Conservation (phyloP, 257 asterid genomes). For the Nicotiana obtusifolia region DNA sequence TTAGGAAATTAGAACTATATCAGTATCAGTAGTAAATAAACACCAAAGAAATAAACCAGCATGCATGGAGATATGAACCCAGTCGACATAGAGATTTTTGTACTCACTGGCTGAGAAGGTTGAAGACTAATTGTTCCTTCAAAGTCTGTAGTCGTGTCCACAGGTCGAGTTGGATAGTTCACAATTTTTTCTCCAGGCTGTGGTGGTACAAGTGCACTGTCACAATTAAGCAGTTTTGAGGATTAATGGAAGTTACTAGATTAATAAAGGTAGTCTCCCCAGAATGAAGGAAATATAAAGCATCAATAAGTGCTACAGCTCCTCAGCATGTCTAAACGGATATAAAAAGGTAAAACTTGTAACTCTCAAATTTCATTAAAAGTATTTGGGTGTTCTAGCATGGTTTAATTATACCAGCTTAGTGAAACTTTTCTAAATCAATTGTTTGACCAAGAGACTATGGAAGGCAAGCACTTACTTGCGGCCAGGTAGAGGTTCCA, state of each 20-base stretch:
- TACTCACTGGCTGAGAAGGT: constrained; percentile 78
- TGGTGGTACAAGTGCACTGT: constrained; percentile 78
- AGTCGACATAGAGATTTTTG: constrained; percentile 10
- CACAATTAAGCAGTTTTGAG: constrained; percentile 18
- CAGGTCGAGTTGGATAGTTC: constrained; percentile 88
- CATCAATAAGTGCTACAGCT: background rate
- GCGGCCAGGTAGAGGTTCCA: constrained; percentile 96
- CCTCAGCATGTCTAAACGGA: background rate
- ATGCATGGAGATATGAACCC: background rate
- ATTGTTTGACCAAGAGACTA: background rate
- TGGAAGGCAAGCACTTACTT: constrained; percentile 48
- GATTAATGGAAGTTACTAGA: constrained; percentile 1
- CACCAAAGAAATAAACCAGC: background rate
- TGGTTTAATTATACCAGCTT: background rate
- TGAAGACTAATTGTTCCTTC: constrained; percentile 96
- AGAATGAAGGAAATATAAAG: constrained; percentile 4
- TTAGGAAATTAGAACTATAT: background rate
- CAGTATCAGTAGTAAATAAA: background rate
- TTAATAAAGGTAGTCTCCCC: background rate
- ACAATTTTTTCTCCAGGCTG: constrained; percentile 94
- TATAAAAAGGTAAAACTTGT: background rate
- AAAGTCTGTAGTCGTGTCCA: constrained; percentile 82
- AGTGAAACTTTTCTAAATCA: background rate
- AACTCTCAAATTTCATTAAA: background rate
- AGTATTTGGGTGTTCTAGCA: background rate